Conservation (phyloP, 2,329 filamentous ascomycete species). For the Aspergillus ustus region DNA sequence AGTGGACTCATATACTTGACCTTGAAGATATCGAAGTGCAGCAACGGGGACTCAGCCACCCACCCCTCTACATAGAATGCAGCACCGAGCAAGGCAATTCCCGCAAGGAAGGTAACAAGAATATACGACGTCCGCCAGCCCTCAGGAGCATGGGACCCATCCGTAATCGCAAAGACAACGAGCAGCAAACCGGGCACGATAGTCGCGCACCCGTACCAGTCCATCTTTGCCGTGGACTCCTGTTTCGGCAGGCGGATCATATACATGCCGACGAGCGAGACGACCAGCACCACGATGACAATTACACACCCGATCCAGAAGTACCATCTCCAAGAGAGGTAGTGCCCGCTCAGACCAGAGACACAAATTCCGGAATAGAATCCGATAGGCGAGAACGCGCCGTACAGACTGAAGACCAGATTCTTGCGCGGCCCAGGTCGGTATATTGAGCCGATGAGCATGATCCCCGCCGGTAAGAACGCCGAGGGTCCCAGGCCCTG, state of each 20-base stretch:
- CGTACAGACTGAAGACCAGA: conserved; percentile 17
- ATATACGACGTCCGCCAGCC: conserved; percentile 18
- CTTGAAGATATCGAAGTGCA: conserved; percentile 18
- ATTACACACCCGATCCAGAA: conserved; percentile 15
- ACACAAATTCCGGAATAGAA: conserved; percentile 18
- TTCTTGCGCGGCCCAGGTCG: conserved; percentile 16
- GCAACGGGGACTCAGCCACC: not conserved
- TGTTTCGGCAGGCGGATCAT: not conserved
- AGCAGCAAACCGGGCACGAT: conserved; percentile 9
- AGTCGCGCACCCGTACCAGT: conserved; percentile 6
- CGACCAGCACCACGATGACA: conserved; percentile 6
- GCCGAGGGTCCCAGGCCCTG: conserved; percentile 14
- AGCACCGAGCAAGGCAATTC: conserved; percentile 1
- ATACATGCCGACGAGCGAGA: conserved; percentile 3
- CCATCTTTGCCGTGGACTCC: not conserved
- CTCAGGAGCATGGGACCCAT: conserved; percentile 8
- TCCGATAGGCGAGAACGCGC: conserved; percentile 14
- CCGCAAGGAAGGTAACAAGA: conserved; percentile 10
- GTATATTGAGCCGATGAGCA: conserved; percentile 16
- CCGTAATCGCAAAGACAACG: conserved; percentile 13
- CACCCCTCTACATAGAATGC: conserved; percentile 16
- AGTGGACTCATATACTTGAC: conserved; percentile 18
- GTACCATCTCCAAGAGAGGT: conserved; percentile 16
- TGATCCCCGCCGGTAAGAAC: conserved; percentile 10
- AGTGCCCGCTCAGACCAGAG: conserved; percentile 7